These are phyloP conservation scores for Trichophyton benhamiae DNA, from an alignment of 2,329 filamentous ascomycete species.

Conservation along the genomic window DNA sequence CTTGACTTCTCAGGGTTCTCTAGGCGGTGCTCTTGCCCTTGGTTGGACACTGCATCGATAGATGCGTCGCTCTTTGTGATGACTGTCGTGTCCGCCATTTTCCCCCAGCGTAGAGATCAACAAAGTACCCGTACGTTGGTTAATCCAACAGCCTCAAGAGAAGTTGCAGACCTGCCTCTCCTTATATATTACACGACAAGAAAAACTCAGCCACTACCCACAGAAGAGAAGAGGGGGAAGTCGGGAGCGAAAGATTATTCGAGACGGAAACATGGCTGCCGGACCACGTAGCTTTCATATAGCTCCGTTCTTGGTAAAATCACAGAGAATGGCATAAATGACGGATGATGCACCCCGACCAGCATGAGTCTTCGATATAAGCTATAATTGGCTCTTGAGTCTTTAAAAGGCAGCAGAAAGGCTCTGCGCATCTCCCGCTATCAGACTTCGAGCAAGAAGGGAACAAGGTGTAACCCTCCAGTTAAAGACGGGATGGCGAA, in stretches of 20 bases:
- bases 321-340: not conserved
- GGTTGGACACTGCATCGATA: not conserved
- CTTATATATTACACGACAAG: not conserved
- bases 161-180: not conserved
- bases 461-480: not conserved
- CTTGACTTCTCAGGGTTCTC: conserved; percentile 22
- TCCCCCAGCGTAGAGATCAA: not conserved
- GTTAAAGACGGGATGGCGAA: not conserved
- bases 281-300: not conserved
- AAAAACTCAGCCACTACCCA: no score
- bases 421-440: not conserved
- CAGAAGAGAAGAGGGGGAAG: no score
- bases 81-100: not conserved
- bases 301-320: not conserved
- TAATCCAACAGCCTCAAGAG: not conserved
- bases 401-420: not conserved
- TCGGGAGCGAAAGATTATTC: no score
- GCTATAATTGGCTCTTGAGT: not conserved
- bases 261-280: no score
- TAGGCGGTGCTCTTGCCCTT: conserved; percentile 3
- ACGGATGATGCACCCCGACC: not conserved
- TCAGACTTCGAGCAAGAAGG: not conserved
- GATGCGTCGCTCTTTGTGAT: not conserved
- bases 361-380: not conserved
- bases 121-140: not conserved